Conservation (phyloP, 306 rosid genomes). For the Parietaria judaica region DNA sequence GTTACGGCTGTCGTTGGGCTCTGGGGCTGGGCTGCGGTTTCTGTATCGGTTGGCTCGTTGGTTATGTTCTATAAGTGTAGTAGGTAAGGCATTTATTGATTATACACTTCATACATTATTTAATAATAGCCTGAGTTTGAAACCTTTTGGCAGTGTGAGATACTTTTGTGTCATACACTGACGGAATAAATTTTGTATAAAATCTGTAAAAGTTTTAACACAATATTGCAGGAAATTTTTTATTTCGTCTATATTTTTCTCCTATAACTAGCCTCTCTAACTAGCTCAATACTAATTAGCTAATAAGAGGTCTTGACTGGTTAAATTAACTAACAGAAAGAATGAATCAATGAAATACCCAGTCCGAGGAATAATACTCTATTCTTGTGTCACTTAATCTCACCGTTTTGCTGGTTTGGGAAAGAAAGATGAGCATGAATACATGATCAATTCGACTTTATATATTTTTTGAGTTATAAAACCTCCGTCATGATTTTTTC, state of each 20-base stretch:
- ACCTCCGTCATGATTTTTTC: too few relatives aligned
- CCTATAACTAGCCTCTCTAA: too few relatives aligned
- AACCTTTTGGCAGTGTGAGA: too few relatives aligned
- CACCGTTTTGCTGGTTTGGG: too few relatives aligned
- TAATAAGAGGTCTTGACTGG: too few relatives aligned
- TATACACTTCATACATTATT: background rate
- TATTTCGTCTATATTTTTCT: background rate
- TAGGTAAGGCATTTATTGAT: slow-evolving; percentile 44
- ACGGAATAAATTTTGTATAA: background rate
- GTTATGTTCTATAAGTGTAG: slow-evolving; percentile 80
- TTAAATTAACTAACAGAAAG: too few relatives aligned
- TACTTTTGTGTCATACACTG: too few relatives aligned
- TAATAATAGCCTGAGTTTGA: background rate
- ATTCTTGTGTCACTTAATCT: too few relatives aligned
- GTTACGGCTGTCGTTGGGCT: slow-evolving; percentile 79
- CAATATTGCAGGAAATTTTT: slow-evolving; percentile 3
- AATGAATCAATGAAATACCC: too few relatives aligned
- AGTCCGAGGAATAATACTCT: too few relatives aligned
- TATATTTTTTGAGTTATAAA: background rate
- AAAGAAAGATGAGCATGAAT: too few relatives aligned
- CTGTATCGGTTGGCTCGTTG: slow-evolving; percentile 45
- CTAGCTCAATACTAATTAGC: too few relatives aligned
- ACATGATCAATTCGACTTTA: background rate
- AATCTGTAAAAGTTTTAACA: background rate
- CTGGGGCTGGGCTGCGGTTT: slow-evolving; percentile 79